phyloP scores from a whole-genome alignment of 441 rosid species.

The Populus hybrid region DNA sequence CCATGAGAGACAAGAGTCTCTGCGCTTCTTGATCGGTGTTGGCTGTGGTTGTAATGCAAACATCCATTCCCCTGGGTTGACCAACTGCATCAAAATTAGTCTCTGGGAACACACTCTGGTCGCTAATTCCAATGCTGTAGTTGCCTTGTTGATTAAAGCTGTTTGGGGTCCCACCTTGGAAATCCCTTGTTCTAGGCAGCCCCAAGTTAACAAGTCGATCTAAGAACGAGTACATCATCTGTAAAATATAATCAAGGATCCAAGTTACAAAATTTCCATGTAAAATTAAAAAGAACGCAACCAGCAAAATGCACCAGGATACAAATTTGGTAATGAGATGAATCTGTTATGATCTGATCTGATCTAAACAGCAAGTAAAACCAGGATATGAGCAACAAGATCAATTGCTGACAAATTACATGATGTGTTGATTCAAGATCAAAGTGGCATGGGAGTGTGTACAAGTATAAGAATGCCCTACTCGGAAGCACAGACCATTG shows the following conservation, averaged over 20 bases:
- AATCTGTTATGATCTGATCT: not conserved
- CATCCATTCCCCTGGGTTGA: slow-evolving; percentile 85
- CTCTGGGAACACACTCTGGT: slow-evolving; percentile 90
- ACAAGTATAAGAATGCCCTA: not conserved
- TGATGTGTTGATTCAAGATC: not conserved
- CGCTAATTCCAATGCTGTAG: slow-evolving; percentile 74
- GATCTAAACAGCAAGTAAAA: not conserved
- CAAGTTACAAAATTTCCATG: not conserved
- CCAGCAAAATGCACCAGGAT: not conserved
- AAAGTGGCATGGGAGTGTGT: not conserved
- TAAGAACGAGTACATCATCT: slow-evolving; percentile 87
- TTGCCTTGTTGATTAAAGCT: slow-evolving; percentile 94
- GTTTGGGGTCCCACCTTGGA: slow-evolving; percentile 72
- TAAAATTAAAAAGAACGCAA: not conserved
- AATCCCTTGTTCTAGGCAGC: slow-evolving; percentile 90
- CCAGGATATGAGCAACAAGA: not conserved
- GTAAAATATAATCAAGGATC: slow-evolving; percentile 19
- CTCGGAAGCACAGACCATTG: not conserved
- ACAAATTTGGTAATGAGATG: not conserved
- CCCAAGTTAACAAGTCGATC: slow-evolving; percentile 91
- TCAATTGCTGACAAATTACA: not conserved
- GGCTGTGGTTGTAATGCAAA: slow-evolving; percentile 82
- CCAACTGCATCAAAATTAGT: slow-evolving; percentile 62
- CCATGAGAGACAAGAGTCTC: slow-evolving; percentile 78
- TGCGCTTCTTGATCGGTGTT: slow-evolving; percentile 73